Conservation (phyloP, 2,329 filamentous ascomycete genomes). For the Phialophora expanda region DNA sequence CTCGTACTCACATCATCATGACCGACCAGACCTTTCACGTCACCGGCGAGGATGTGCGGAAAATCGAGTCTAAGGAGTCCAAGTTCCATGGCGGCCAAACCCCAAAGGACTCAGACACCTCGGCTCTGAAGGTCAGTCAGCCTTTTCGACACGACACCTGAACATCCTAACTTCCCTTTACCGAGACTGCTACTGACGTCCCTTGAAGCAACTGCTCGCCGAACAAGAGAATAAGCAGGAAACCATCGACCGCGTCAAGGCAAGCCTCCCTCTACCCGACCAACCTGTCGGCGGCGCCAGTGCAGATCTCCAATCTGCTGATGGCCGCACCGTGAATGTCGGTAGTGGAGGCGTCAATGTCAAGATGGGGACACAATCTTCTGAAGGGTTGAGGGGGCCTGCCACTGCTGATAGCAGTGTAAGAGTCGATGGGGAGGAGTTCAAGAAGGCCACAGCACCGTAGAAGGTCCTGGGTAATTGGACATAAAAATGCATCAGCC, state of each 20-base stretch:
- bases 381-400: conserved; percentile 63
- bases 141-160: neutral
- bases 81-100: conserved; percentile 49
- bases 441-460: conserved; percentile 60
- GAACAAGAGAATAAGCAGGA: conserved; percentile 61
- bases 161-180: neutral
- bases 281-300: conserved; percentile 66
- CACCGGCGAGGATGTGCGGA: conserved; percentile 57
- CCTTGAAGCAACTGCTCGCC: conserved; percentile 43
- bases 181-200: conserved; percentile 7
- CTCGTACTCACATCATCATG: conserved; percentile 19
- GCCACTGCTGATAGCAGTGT: conserved; percentile 63
- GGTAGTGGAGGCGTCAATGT: conserved; percentile 65
- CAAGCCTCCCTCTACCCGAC: conserved; percentile 79
- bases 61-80: conserved; percentile 52
- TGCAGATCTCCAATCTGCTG: conserved; percentile 79
- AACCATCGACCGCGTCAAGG: conserved; percentile 69
- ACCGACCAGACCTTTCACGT: conserved; percentile 53
- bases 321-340: conserved; percentile 71
- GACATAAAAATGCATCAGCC: neutral
- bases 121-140: conserved; percentile 54
- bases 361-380: conserved; percentile 53
- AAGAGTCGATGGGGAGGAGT: conserved; percentile 55
- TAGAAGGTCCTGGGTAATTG: neutral
- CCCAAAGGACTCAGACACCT: conserved; percentile 53